Conservation (phyloP, 1,284 basidiomycete species). For the Melampsora larici-populina region DNA sequence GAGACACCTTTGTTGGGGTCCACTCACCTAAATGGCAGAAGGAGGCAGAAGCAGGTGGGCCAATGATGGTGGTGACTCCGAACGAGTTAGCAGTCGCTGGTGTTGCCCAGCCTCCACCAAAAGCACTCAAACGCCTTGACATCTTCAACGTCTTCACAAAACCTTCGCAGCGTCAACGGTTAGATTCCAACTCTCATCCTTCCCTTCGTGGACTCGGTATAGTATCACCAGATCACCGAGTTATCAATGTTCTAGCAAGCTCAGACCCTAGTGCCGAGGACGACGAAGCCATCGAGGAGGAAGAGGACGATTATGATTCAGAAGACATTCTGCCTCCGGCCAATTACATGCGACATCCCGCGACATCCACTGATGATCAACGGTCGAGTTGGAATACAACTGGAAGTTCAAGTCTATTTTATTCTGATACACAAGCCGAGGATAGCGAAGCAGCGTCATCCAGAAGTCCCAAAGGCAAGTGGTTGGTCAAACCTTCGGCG, state of each 20-base stretch:
- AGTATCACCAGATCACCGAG: slow-evolving; percentile 18
- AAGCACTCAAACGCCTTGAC: slow-evolving; percentile 29
- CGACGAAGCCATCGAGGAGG: not conserved
- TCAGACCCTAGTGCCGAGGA: slow-evolving; percentile 10
- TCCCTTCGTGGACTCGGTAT: slow-evolving; percentile 32
- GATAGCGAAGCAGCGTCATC: slow-evolving; percentile 31
- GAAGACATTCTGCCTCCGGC: not conserved
- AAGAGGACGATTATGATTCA: slow-evolving; percentile 3
- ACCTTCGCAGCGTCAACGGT: not conserved
- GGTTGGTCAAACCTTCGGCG: slow-evolving; percentile 22
- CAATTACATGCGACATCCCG: not conserved
- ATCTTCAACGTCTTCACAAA: slow-evolving; percentile 31
- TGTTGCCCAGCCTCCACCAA: not conserved
- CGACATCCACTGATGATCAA: slow-evolving; percentile 22
- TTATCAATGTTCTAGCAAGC: slow-evolving; percentile 16
- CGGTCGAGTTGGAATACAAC: slow-evolving; percentile 42
- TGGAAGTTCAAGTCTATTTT: slow-evolving; percentile 39
- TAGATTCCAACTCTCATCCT: not conserved
- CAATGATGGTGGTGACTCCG: slow-evolving; percentile 29
- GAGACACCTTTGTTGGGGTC: slow-evolving; percentile 29
- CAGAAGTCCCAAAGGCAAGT: slow-evolving; percentile 8
- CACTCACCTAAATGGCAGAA: slow-evolving; percentile 26
- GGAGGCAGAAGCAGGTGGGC: slow-evolving; percentile 24
- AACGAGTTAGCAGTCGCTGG: slow-evolving; percentile 15
- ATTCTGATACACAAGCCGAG: slow-evolving; percentile 38